Percentiles rank a stretch among this genome's conserved stretches.
Conservation (phyloP, 2,329 filamentous ascomycete genomes). For the Hirsutella rhossiliensis region DNA sequence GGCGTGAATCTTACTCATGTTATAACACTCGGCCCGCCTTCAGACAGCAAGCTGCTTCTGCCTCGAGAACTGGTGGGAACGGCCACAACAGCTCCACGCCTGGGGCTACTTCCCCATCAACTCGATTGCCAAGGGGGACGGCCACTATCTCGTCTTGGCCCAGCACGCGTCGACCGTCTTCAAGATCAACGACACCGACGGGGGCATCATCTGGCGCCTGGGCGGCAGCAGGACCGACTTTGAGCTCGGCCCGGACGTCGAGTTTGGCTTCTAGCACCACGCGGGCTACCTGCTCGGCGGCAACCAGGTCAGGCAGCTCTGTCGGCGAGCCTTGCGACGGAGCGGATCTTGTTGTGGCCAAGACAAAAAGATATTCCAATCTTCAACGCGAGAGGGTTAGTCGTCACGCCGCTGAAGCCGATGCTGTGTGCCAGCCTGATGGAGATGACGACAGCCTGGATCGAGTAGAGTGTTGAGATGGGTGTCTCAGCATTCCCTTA, state of each 20-base stretch:
- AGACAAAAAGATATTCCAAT: no score
- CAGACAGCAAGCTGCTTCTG: background rate
- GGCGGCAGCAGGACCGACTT: conserved; percentile 33
- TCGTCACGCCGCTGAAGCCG: no score
- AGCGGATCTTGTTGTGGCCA: no score
- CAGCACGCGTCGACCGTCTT: conserved; percentile 34
- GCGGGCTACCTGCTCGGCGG: background rate
- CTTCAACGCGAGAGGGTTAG: no score
- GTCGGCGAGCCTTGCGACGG: no score
- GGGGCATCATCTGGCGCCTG: conserved; percentile 39
- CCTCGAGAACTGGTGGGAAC: background rate
- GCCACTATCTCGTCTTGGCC: conserved; percentile 43
- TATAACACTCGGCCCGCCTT: no score
- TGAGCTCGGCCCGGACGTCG: background rate
- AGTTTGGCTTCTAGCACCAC: background rate
- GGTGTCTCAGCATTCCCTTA: no score
- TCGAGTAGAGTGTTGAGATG: no score
- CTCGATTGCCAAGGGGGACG: conserved; percentile 38
- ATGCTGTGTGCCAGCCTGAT: no score
- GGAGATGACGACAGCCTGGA: no score
- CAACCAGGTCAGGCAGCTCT: background rate
- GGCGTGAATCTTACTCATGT: background rate
- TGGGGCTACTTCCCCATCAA: conserved; percentile 49
- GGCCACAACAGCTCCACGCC: conserved; percentile 4
- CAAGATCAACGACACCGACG: conserved; percentile 32